These are phyloP conservation scores for Mortierella claussenii DNA, from an alignment of 192 early-diverging fungal species.

Conservation along the genomic window DNA sequence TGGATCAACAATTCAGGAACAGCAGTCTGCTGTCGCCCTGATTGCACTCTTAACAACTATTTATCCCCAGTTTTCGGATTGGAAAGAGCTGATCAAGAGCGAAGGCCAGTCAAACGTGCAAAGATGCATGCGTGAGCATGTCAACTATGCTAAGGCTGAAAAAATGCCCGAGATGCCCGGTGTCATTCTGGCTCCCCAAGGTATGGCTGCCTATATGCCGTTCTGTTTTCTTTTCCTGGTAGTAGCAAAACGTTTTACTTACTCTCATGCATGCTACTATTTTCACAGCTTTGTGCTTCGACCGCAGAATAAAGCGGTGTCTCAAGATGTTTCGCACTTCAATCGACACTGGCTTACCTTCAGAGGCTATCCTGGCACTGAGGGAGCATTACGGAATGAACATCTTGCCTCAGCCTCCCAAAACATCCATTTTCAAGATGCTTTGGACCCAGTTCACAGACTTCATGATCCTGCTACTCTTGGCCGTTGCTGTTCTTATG, in stretches of 20 bases:
- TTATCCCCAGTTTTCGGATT: slow-evolving; percentile 87
- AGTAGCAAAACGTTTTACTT: no score
- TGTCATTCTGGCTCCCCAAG: slow-evolving; percentile 68
- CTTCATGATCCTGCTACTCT: slow-evolving; percentile 93
- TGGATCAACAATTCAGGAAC: slow-evolving; percentile 72
- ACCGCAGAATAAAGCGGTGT: slow-evolving; percentile 88
- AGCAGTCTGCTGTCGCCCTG: slow-evolving; percentile 80
- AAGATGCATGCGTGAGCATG: slow-evolving; percentile 74
- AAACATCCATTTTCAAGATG: slow-evolving; percentile 72
- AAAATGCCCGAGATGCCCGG: slow-evolving; percentile 61
- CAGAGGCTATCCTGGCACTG: slow-evolving; percentile 65
- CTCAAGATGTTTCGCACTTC: slow-evolving; percentile 86
- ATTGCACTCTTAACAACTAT: slow-evolving; percentile 78
- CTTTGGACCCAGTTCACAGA: slow-evolving; percentile 91
- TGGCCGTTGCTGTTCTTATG: slow-evolving; percentile 82
- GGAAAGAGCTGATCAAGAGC: slow-evolving; percentile 89
- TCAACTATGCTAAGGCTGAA: slow-evolving; percentile 50
- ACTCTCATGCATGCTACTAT: no score
- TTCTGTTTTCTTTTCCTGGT: no score
- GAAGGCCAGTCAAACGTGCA: slow-evolving; percentile 82
- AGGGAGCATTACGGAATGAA: slow-evolving; percentile 88
- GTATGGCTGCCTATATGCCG: no score
- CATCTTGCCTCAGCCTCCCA: slow-evolving; percentile 82
- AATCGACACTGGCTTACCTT: slow-evolving; percentile 73
- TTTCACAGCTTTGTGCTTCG: slow-evolving; percentile 87